phyloP scores from a whole-genome alignment of 441 rosid species.

The Arabidopsis lyrata region DNA sequence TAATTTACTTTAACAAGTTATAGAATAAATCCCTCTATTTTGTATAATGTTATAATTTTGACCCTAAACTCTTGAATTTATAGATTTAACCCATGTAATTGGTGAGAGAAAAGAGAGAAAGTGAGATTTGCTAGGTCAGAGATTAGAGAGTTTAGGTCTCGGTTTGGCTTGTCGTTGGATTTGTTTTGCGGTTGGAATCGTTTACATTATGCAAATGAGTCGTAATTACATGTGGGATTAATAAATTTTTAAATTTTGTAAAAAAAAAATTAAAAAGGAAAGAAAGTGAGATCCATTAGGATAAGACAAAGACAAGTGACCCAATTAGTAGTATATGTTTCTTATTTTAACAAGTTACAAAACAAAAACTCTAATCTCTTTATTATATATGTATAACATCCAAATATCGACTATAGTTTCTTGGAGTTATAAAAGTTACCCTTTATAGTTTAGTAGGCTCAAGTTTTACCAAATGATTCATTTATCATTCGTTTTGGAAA shows the following conservation, averaged over 20 bases:
- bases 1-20: background rate
- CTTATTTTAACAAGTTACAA: background rate
- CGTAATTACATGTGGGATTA: too few relatives aligned
- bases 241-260: too few relatives aligned
- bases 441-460: background rate
- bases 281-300: background rate
- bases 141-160: too few relatives aligned
- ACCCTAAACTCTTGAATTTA: background rate
- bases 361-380: background rate
- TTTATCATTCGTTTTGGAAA: conserved; percentile 18
- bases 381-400: background rate
- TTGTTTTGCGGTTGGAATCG: too few relatives aligned
- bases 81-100: background rate
- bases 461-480: conserved; percentile 33
- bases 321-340: background rate
- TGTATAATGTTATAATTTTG: background rate
- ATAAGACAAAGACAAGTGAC: background rate
- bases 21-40: background rate
- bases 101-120: too few relatives aligned
- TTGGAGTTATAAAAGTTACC: background rate
- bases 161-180: too few relatives aligned
- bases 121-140: too few relatives aligned
- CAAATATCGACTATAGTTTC: background rate
- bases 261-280: too few relatives aligned
- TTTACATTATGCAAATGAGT: too few relatives aligned